Evolutionary conservation across 2,329 filamentous ascomycete genomes (phyloP).

Genomic region (Penicillium crustosum): DNA sequence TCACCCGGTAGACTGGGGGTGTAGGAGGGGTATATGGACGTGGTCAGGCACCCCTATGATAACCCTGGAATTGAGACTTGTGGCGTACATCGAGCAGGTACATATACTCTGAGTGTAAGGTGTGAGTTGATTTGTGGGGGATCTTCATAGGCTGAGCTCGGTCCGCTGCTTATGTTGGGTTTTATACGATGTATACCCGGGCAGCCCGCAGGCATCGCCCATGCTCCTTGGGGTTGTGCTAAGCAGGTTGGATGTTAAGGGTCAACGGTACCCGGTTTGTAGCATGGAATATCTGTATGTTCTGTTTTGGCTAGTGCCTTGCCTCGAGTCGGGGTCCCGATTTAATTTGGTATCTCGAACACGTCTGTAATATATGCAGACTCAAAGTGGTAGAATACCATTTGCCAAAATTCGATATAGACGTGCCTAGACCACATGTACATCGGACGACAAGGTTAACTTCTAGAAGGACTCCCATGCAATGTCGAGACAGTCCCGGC

Average conservation of each 20-base stretch:
- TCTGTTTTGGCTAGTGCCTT: neutral
- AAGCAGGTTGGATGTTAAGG: neutral
- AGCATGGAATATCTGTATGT: too few relatives aligned
- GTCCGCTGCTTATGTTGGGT: conserved; percentile 1
- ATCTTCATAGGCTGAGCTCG: conserved; percentile 1
- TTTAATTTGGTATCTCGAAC: neutral
- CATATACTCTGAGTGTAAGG: neutral
- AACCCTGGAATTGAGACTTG: neutral
- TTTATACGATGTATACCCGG: neutral
- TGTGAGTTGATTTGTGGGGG: neutral
- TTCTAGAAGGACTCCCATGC: neutral
- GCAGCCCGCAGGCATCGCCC: neutral
- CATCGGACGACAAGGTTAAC: neutral
- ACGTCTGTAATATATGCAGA: neutral
- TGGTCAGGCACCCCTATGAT: conserved; percentile 2
- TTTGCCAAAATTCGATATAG: neutral
- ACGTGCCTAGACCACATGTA: neutral
- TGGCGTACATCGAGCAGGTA: neutral
- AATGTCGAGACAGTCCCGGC: neutral
- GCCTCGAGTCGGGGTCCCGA: neutral
- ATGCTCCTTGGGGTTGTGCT: neutral
- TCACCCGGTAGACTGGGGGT: neutral
- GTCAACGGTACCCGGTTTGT: neutral
- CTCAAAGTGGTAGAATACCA: neutral
- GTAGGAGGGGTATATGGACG: neutral